These are phyloP conservation scores for Rhytidiadelphus loreus DNA, from an alignment of 225 moss, liverwort and hornwort species.

Conservation along the genomic window DNA sequence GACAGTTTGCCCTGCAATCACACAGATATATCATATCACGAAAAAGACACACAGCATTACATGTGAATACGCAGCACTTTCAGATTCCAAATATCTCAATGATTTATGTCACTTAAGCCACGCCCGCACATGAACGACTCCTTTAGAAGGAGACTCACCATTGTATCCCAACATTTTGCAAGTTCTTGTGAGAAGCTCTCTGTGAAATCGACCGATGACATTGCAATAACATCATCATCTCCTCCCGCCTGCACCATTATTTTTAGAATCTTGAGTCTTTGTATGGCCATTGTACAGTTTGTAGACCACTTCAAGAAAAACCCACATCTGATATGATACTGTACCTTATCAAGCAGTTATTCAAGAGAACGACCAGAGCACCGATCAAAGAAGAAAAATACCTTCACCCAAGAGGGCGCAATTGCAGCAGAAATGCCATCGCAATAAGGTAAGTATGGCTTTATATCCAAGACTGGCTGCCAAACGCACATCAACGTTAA, in stretches of 20 bases:
- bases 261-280: background rate
- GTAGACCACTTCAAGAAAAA: background rate
- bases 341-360: background rate
- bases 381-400: background rate
- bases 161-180: slow-evolving; percentile 53
- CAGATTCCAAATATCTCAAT: background rate
- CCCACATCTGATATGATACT: background rate
- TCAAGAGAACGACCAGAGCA: background rate
- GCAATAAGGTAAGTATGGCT: slow-evolving; percentile 91
- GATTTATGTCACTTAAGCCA: background rate
- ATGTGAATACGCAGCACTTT: background rate
- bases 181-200: slow-evolving; percentile 50
- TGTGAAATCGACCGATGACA: slow-evolving; percentile 64
- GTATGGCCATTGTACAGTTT: background rate
- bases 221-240: slow-evolving; percentile 63
- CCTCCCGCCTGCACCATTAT: slow-evolving; percentile 68
- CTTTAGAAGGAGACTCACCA: slow-evolving; percentile 34
- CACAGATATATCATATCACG: background rate
- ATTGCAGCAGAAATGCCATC: slow-evolving; percentile 54
- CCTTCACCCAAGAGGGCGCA: slow-evolving; percentile 91
- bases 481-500: slow-evolving; percentile 2
- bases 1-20: slow-evolving; percentile 64
- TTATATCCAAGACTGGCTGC: slow-evolving; percentile 98
- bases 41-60: background rate
- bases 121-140: background rate